Base-by-base conservation (phyloP, 2,329 filamentous ascomycete species). In the Beauveria sp. region DNA sequence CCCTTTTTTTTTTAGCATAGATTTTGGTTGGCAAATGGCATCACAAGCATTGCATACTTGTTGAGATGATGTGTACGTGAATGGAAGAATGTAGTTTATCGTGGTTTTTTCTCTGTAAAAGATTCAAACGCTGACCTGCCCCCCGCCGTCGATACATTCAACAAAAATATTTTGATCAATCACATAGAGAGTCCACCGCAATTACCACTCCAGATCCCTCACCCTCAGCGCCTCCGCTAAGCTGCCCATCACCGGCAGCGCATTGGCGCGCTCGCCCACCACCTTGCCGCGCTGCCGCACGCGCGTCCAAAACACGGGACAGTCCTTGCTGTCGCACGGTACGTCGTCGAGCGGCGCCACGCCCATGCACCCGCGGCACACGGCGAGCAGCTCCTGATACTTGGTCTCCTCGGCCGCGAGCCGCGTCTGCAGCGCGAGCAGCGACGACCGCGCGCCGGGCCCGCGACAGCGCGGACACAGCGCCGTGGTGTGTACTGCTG, bases 301-400 rank as follows among this genome's bases (percentile, higher is more conserved):
- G 16, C 91, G 76, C 37, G 87, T 87, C 74, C 96, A 97, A 67
- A 96, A 97, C 0, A 96, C 91, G 0, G 92, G 89, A 70, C 94
- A 99, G 74, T 96, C 93, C 71, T 90, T 85, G 72, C 90, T 96
- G 70, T 96, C 91, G 70, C 94, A 99, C 46, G 75, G 80, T n/a
- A 97, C 87, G 40, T 89, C 85, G 43, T 97, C 93, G 2, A 84
- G 77, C 65, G 86, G 88, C 3, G 88, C 80, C 20, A 92, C 70
- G 0, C 85, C 87, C 44, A 91, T 86, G 72, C 94, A 99, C 67
- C 84, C 89, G 63, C 88, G 85, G 73, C 94, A 99, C 9, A 96
- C 77, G 55, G 79, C 80, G 44, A 88, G 78, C 8, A 96, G 74
- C 63, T 91, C 84, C 50, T 77, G 71, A 12, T 84, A 81, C 63